These are phyloP conservation scores for Hevea brasiliensis DNA, from an alignment of 345 rosid species.

Conservation along the genomic window DNA sequence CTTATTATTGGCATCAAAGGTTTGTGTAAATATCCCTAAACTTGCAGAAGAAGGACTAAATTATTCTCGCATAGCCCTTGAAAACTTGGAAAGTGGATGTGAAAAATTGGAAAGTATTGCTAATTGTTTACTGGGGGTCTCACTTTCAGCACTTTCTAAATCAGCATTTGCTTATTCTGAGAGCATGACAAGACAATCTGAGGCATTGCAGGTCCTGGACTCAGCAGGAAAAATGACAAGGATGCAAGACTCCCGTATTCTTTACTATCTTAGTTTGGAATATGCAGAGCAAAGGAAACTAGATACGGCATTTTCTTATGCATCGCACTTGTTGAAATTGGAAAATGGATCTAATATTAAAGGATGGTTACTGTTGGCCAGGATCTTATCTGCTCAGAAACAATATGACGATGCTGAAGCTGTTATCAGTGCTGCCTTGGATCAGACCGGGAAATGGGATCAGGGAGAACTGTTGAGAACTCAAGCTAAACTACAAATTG, in stretches of 20 bases:
- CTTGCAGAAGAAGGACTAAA: slow-evolving; percentile 62
- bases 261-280: slow-evolving; percentile 65
- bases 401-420: slow-evolving; percentile 58
- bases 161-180: slow-evolving; percentile 46
- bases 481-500: slow-evolving; percentile 70
- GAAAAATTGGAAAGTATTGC: slow-evolving; percentile 48
- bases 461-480: slow-evolving; percentile 79
- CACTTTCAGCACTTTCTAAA: slow-evolving; percentile 56
- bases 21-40: slow-evolving; percentile 48
- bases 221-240: slow-evolving; percentile 49
- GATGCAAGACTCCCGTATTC: slow-evolving; percentile 47
- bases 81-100: slow-evolving; percentile 44
- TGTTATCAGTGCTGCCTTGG: slow-evolving; percentile 57
- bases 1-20: slow-evolving; percentile 64
- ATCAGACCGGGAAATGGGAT: slow-evolving; percentile 76
- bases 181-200: slow-evolving; percentile 45
- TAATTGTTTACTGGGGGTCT: slow-evolving; percentile 50
- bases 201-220: slow-evolving; percentile 62
- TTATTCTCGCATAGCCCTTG: slow-evolving; percentile 57
- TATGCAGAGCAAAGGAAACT: slow-evolving; percentile 79
- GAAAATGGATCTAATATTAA: slow-evolving; percentile 57
- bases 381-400: slow-evolving; percentile 74
- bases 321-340: slow-evolving; percentile 46
- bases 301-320: slow-evolving; percentile 51
- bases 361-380: slow-evolving; percentile 73